Evolutionary conservation across 2,329 filamentous ascomycete genomes (phyloP), one percentile per base, ranked within the genome.

Genomic region (Fusarium sp.): DNA sequence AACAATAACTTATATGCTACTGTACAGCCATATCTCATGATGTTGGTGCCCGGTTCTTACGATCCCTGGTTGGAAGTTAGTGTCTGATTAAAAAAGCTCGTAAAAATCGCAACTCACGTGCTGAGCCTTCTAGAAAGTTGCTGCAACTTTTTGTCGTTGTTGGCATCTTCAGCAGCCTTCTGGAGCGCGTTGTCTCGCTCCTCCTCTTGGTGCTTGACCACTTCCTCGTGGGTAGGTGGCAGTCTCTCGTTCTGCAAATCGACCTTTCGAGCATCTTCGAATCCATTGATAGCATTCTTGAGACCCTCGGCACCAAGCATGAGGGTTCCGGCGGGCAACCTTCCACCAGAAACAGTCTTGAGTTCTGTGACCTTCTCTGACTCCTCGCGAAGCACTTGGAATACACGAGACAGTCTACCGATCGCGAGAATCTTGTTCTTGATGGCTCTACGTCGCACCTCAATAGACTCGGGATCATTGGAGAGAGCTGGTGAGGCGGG

Each of bases 361-460:
- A 99, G 89, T 81, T 99, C 96, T 41, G 95, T 98, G 59, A 99
- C 94, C 75, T 92, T 90, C 84, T 99, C 96, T 3, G 94, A 97
- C 82, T 99, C 96, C 82, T 99, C 96, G 76, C 96, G 93, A 74
- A 99, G 83, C 52, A 99, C 96, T 80, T 99, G 96, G 90, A 99
- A 99, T 65, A 99, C 96, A 75, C 96, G 93, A 39, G 96, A 98
- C 70, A 99, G 86, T 74, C 96, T 93, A 30, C 96, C 96, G 77
- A 99, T 99, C 65, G 96, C 96, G 75, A 99, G 84, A 77, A 99
- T 98, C 86, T 99, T 99, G 90, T 99, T 99, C 87, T 98, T 98
- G 88, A 99, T 97, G 6, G 94, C 94, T 46, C 94, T 91, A 77
- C 96, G 89, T 87, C 98, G 98, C 85, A 91, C 95, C 79, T 99